A percentile compares a stretch with the other conserved stretches of the same genome.
phyloP scores from a whole-genome alignment of 352 stramenopile species.

The Pythium dissimile region DNA sequence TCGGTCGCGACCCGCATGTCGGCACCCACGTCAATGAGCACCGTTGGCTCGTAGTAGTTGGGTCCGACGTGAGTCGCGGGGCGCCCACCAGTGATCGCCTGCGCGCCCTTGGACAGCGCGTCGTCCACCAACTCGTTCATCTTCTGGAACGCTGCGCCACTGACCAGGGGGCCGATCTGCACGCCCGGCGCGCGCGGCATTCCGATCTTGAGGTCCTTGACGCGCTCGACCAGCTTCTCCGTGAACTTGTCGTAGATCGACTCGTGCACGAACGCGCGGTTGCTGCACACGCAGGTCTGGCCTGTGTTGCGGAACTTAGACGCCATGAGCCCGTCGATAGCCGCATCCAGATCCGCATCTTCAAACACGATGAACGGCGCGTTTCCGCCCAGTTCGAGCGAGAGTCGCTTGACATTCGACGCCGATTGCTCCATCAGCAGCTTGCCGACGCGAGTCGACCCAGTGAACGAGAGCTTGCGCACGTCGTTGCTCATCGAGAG shows the following conservation, averaged over 20 bases:
- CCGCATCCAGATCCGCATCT: conserved; percentile 79
- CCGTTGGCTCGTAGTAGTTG: conserved; percentile 94
- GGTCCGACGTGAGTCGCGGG: conserved; percentile 43
- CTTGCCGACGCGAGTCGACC: conserved; percentile 79
- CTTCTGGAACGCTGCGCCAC: conserved; percentile 83
- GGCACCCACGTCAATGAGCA: conserved; percentile 84
- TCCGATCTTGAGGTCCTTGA: conserved; percentile 89
- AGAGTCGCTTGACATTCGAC: conserved; percentile 75
- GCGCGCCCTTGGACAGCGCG: conserved; percentile 90
- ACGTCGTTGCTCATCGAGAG: conserved; percentile 72
- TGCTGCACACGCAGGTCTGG: conserved; percentile 87
- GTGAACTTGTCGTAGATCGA: conserved; percentile 94
- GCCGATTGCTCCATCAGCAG: conserved; percentile 78
- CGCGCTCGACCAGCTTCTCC: conserved; percentile 59
- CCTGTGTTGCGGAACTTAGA: conserved; percentile 91
- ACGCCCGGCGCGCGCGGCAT: conserved; percentile 65
- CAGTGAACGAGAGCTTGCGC: conserved; percentile 91
- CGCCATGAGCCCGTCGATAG: conserved; percentile 78
- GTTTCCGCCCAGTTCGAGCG: conserved; percentile 92
- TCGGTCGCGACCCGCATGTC: conserved; percentile 88
- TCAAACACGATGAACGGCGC: conserved; percentile 92
- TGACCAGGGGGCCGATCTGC: conserved; percentile 95
- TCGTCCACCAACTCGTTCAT: conserved; percentile 85
- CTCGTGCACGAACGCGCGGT: conserved; percentile 93
- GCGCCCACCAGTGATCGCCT: conserved; percentile 78